Evolutionary conservation across 2,329 filamentous ascomycete species (phyloP), one percentile per base, ranked within the genome.

Genomic region (Torrubiellomyces zombiae): DNA sequence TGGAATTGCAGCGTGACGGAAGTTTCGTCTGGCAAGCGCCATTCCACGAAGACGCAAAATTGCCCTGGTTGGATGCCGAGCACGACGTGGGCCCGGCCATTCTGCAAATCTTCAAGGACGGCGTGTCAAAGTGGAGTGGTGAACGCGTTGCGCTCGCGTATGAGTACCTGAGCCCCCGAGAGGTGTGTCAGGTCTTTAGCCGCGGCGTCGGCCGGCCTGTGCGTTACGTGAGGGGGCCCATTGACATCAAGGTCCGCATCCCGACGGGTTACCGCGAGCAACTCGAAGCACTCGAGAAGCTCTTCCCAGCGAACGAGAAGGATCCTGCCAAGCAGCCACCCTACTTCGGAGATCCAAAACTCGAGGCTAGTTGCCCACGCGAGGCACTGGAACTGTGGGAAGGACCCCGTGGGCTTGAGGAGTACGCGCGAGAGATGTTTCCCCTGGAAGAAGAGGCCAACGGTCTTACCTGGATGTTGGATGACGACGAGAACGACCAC

Each of bases 21-120:
- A 83, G 78, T 27, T 94, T 94, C 47, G 58, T 75, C 30, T 95
- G 89, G 89, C 74, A 82, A 44, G 86, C 86, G 2, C 89, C 89
- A 0, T 95, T 95, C 49, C 80, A 93, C 40, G 79, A 82, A 2
- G 69, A 93, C 38, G 77, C 76, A 29, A 81, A 82, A 34, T 62
- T 98, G 18, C 89, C 89, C 0, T 98, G 86, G 83, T 60, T 98
- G 19, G 89, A 98, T 44, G 83, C 85, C 4, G 89, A 95, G 51
- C 86, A 95, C 44, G 89, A 98, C 40, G 76, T 94, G 21, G 89
- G 89, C 4, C 83, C 89, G 2, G 81, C 86, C 3, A 70, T 95
- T 23, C 59, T 93, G 28, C 86, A 95, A 47, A 75, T 95, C 28
- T 86, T 95, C 63, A 95, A 94, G 51, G 85, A 95, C 46, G 86